A percentile compares a stretch with the other conserved stretches of the same genome.
These are phyloP conservation scores for Adansonia grandidieri DNA, from an alignment of 441 rosid genomes.

Conservation along the genomic window DNA sequence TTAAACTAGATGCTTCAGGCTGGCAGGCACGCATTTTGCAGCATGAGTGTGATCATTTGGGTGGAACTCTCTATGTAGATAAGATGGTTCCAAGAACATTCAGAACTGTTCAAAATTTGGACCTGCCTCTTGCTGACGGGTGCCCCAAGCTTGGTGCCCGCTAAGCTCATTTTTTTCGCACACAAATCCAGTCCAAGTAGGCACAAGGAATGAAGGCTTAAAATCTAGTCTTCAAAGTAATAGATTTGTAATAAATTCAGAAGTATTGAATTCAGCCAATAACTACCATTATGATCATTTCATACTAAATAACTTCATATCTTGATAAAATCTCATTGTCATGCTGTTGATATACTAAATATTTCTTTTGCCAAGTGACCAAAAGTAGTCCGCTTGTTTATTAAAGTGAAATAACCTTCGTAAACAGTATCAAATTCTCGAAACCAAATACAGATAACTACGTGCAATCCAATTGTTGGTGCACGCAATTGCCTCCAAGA, in stretches of 20 bases:
- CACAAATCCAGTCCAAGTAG: background rate
- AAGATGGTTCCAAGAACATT: conserved; percentile 84
- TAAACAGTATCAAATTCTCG: conserved; percentile 2
- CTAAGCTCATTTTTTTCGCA: conserved; percentile 25
- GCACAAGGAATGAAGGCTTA: background rate
- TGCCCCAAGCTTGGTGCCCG: conserved; percentile 72
- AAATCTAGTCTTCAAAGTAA: background rate
- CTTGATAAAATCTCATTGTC: background rate
- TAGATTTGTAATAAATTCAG: background rate
- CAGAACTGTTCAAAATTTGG: conserved; percentile 67
- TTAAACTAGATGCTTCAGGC: conserved; percentile 79
- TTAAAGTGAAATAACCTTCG: background rate
- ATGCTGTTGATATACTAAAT: background rate
- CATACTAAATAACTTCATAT: too few relatives aligned
- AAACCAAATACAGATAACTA: background rate
- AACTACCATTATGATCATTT: too few relatives aligned
- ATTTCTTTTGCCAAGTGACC: conserved; percentile 12
- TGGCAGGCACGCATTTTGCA: conserved; percentile 95
- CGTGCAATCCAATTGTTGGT: background rate
- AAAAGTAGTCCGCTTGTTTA: background rate
- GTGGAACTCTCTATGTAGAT: conserved; percentile 86
- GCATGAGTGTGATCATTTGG: conserved; percentile 92
- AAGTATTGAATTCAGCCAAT: too few relatives aligned
- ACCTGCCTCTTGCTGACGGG: conserved; percentile 79
- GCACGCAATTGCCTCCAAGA: background rate